Base-by-base conservation (phyloP, 495 filamentous ascomycete species). In the Tetracladium setigerum region DNA sequence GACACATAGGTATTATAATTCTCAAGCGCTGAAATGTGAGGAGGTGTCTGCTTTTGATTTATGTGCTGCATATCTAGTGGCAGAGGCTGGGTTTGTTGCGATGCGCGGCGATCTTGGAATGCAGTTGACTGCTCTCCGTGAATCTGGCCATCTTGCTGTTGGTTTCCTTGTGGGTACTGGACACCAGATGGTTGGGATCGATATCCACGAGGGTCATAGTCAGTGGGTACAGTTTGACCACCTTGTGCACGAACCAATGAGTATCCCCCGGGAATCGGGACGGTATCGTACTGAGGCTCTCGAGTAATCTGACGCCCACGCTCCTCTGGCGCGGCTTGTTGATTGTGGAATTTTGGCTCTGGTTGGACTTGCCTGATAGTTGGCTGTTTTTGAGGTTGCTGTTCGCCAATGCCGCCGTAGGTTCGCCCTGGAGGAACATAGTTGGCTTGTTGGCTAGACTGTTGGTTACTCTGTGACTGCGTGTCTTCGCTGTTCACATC, bases 201-300 rank as follows among this genome's bases (percentile, higher is more conserved):
- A 38, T 49, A 52, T 15, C 57, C 57, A 27, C 53, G 38, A 2
- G 57, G 53, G 39, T 56, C 53, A 47, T 60, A 56, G 2, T 46
- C 37, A 13, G 57, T 56, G n/a, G 40, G 56, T 1, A 39, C 46
- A 22, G 30, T 8, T 10, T 41, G 45, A 8, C 46, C 53, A 7
- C 57, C 57, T 34, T 60, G 44, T 2, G 50, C 57, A 15, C 50
- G 42, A 12, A 60, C 57, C 0, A 60, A 18, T n/a, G 7, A 19
- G 38, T 60, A 60, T 8, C 52, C 53, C 9, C 50, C 50, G 30
- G 57, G 57, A 37, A 60, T 60, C 8, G 53, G 57, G 6, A 55
- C 52, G 19, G 33, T 50, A 44, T 53, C 49, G 38, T 60, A 60
- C 30, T 53, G 52, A 13, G 47, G 54, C 38, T 50, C 55, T 49